Conservation (phyloP, 129 eudicot species). For the Lactuca sativa region DNA sequence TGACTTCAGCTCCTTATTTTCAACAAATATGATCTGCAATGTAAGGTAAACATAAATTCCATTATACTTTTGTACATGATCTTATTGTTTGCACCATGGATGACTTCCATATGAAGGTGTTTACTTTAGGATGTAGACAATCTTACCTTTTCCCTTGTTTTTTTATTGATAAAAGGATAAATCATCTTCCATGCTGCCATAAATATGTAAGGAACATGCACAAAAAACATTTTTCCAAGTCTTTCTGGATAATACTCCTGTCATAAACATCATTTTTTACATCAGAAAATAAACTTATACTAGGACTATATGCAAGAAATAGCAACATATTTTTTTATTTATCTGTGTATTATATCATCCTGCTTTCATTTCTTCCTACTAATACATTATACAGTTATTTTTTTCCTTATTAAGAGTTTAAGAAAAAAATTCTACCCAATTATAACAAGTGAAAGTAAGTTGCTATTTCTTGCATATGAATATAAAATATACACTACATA, state of each 20-base stretch:
- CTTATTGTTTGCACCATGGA: neutral
- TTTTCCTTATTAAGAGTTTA: too few species aligned
- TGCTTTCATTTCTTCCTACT: too few species aligned
- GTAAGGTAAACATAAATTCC: slow-evolving; percentile 20
- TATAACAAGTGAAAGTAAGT: neutral
- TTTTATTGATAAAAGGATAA: slow-evolving; percentile 77
- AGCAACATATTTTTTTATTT: too few species aligned
- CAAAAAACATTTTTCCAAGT: slow-evolving; percentile 64
- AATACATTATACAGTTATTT: neutral
- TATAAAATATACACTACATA: slow-evolving; percentile 11
- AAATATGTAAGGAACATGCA: slow-evolving; percentile 74
- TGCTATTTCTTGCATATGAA: neutral
- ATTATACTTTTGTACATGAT: neutral
- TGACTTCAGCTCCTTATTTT: slow-evolving; percentile 49
- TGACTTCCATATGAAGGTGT: neutral
- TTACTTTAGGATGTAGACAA: neutral
- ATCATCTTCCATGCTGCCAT: slow-evolving; percentile 84
- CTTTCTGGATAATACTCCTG: slow-evolving; percentile 98
- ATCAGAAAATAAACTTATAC: slow-evolving; percentile 25
- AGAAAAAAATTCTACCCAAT: too few species aligned
- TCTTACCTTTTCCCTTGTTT: slow-evolving; percentile 72
- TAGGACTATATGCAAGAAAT: too few species aligned
- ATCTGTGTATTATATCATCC: too few species aligned
- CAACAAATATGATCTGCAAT: slow-evolving; percentile 81
- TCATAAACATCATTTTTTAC: slow-evolving; percentile 20